Evolutionary conservation across 1,139 yeast genomes (phyloP).

Genomic region (Blastobotrys ciferrii): DNA sequence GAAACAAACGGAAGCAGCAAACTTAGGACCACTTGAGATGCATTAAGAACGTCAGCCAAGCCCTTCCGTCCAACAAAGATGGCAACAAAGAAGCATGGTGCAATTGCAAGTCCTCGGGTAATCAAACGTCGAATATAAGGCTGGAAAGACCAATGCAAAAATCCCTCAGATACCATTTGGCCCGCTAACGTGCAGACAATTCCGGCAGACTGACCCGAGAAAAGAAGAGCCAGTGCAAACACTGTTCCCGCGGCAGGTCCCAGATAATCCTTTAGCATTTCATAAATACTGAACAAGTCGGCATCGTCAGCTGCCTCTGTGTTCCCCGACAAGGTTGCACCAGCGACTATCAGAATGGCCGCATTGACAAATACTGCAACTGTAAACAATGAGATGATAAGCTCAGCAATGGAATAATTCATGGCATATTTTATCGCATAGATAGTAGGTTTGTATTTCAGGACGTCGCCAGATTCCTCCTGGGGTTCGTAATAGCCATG

Average conservation of each 20-base stretch:
- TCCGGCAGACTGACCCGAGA: slow-evolving; percentile 98
- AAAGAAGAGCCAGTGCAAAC: slow-evolving; percentile 86
- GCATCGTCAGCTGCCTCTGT: slow-evolving; percentile 78
- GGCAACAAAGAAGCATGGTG: slow-evolving; percentile 85
- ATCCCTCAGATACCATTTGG: slow-evolving; percentile 95
- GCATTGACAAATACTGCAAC: slow-evolving; percentile 85
- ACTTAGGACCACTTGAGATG: slow-evolving; percentile 84
- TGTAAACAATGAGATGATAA: slow-evolving; percentile 68
- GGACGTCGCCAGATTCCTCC: slow-evolving; percentile 31
- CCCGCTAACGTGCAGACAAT: slow-evolving; percentile 97
- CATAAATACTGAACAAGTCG: slow-evolving; percentile 81
- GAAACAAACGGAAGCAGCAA: slow-evolving; percentile 82
- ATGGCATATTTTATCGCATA: slow-evolving; percentile 70
- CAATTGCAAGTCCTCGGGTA: slow-evolving; percentile 80
- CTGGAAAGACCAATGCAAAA: slow-evolving; percentile 75
- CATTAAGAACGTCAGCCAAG: slow-evolving; percentile 72
- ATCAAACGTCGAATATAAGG: slow-evolving; percentile 84
- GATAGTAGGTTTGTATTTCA: slow-evolving; percentile 60
- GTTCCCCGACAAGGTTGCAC: slow-evolving; percentile 69
- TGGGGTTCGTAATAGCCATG: slow-evolving; percentile 51
- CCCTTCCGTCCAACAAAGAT: slow-evolving; percentile 81
- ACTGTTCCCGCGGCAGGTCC: slow-evolving; percentile 92
- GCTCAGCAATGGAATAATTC: slow-evolving; percentile 71
- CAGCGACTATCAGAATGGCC: slow-evolving; percentile 81
- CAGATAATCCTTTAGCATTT: slow-evolving; percentile 65